These are phyloP conservation scores for Neofusicoccum sp. DNA, from an alignment of 2,329 filamentous ascomycete genomes.

Conservation along the genomic window DNA sequence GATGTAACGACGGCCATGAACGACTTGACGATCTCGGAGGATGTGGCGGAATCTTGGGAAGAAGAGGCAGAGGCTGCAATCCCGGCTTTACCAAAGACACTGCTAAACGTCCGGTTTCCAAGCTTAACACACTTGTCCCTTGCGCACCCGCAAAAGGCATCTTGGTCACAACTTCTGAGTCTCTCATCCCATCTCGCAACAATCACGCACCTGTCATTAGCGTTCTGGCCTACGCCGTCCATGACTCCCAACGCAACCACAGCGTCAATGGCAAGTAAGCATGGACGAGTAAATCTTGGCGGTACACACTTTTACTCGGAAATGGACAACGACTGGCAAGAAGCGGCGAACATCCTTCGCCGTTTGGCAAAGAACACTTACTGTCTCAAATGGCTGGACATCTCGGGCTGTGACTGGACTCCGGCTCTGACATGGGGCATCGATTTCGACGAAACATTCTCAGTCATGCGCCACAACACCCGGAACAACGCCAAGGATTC, in stretches of 20 bases:
- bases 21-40: slow-evolving; percentile 22
- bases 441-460: slow-evolving; percentile 23
- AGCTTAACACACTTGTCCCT: slow-evolving; percentile 62
- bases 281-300: slow-evolving; percentile 50
- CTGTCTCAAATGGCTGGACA: slow-evolving; percentile 63
- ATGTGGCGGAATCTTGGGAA: slow-evolving; percentile 52
- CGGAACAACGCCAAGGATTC: not conserved
- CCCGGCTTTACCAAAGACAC: slow-evolving; percentile 17
- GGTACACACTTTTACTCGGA: slow-evolving; percentile 57
- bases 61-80: slow-evolving; percentile 27
- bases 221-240: slow-evolving; percentile 63
- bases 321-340: slow-evolving; percentile 57
- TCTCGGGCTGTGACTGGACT: slow-evolving; percentile 64
- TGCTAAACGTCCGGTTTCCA: slow-evolving; percentile 44
- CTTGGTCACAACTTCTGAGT: slow-evolving; percentile 59
- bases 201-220: slow-evolving; percentile 64
- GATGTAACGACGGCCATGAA: slow-evolving; percentile 25
- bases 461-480: not conserved
- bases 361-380: slow-evolving; percentile 59
- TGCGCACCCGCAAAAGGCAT: slow-evolving; percentile 53
- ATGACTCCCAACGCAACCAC: slow-evolving; percentile 57
- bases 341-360: slow-evolving; percentile 59
- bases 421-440: slow-evolving; percentile 51
- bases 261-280: slow-evolving; percentile 45
- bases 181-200: slow-evolving; percentile 57